Conservation (phyloP, 1,284 basidiomycete species). For the Boletus semigastroideus region DNA sequence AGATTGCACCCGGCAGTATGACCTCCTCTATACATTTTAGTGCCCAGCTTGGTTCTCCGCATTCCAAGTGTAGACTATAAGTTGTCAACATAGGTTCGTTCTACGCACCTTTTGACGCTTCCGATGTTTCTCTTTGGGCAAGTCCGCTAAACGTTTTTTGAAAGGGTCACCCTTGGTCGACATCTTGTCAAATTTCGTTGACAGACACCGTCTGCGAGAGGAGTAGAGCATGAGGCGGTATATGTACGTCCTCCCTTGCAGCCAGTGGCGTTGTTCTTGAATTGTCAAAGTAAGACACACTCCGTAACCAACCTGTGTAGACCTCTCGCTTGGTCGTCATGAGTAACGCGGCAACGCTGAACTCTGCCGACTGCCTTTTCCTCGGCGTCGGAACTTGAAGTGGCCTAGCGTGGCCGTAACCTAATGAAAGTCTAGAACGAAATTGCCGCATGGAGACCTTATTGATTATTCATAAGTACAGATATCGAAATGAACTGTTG, state of each 20-base stretch:
- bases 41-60: background rate
- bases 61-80: background rate
- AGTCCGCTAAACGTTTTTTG: too few species aligned
- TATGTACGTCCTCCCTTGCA: background rate
- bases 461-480: background rate
- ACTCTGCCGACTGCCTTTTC: background rate
- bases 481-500: background rate
- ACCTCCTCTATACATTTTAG: background rate
- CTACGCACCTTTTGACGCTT: background rate
- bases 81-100: background rate
- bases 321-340: background rate
- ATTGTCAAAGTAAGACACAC: background rate
- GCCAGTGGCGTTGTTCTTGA: background rate
- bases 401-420: background rate
- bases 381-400: background rate
- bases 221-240: background rate
- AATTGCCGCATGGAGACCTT: background rate
- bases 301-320: background rate
- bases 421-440: background rate
- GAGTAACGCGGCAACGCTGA: background rate
- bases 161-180: background rate
- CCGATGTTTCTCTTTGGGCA: background rate
- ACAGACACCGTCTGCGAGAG: background rate
- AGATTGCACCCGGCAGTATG: background rate
- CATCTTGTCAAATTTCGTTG: background rate